These are phyloP conservation scores for Zalerion maritima DNA, from an alignment of 495 filamentous ascomycete species.

Conservation along the genomic window DNA sequence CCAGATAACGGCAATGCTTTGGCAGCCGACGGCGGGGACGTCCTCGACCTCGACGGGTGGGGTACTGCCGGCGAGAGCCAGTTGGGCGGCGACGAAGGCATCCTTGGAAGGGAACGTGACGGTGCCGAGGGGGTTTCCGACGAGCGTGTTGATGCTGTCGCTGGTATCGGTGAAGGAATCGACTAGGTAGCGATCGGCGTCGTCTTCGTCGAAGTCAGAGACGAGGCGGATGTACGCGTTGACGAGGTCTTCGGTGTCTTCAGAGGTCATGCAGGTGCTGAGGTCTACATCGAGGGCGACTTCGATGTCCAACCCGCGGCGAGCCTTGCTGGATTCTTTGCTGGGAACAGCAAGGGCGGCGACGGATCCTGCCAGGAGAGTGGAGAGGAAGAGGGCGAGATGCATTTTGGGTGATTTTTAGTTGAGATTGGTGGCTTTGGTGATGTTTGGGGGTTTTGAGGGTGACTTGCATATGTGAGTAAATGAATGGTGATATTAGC, in stretches of 20 bases:
- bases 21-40: constrained; percentile 11
- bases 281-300: no score
- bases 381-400: no score
- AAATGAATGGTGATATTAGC: no score
- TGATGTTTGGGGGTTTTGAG: no score
- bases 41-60: constrained; percentile 9
- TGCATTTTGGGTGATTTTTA: no score
- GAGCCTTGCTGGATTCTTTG: no score
- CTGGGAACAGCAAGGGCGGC: no score
- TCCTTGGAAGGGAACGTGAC: constrained; percentile 15
- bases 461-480: no score
- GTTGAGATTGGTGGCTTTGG: no score
- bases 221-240: constrained; percentile 13
- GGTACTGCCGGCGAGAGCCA: constrained; percentile 7
- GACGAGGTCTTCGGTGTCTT: constrained; percentile 10
- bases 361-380: no score
- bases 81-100: constrained; percentile 11
- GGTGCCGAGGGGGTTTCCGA: constrained; percentile 11
- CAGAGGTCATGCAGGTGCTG: constrained; percentile 11
- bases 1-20: constrained; percentile 16
- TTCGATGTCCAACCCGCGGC: no score
- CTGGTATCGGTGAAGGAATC: constrained; percentile 12
- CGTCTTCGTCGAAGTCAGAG: constrained; percentile 11
- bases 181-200: constrained; percentile 11
- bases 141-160: constrained; percentile 19